phyloP scores from a whole-genome alignment of 2,329 filamentous ascomycete species.

The Chaetomiaceae sp. region DNA sequence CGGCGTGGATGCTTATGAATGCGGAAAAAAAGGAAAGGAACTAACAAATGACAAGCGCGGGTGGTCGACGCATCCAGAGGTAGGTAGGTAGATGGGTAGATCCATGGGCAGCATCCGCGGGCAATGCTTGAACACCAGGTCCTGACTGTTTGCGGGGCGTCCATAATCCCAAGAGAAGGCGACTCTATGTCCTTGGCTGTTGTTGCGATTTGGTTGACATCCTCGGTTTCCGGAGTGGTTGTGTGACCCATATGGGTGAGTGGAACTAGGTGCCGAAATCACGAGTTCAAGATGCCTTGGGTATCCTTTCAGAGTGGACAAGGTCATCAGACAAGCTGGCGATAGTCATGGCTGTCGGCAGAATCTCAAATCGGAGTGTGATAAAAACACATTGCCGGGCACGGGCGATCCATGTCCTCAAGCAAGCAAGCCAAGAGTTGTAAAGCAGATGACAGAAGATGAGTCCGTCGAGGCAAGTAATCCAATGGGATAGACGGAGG shows the following conservation, averaged over 20 bases:
- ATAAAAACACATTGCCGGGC: neutral
- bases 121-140: neutral
- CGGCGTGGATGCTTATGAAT: too few relatives aligned
- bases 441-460: neutral
- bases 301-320: neutral
- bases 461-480: neutral
- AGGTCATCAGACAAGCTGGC: neutral
- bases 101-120: neutral
- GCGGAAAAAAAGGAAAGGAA: neutral
- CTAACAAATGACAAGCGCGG: constrained; percentile 4
- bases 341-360: neutral
- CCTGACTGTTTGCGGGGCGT: neutral
- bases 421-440: neutral
- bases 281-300: neutral
- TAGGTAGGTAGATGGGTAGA: neutral
- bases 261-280: neutral
- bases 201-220: neutral
- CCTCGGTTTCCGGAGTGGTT: neutral
- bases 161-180: neutral
- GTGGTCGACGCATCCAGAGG: neutral
- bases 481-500: neutral
- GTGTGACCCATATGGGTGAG: neutral
- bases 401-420: neutral
- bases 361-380: neutral
- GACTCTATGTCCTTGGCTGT: neutral